Percentiles rank a stretch among this genome's conserved stretches.
phyloP scores from a whole-genome alignment of 495 filamentous ascomycete species.

The Tuber aestivum region DNA sequence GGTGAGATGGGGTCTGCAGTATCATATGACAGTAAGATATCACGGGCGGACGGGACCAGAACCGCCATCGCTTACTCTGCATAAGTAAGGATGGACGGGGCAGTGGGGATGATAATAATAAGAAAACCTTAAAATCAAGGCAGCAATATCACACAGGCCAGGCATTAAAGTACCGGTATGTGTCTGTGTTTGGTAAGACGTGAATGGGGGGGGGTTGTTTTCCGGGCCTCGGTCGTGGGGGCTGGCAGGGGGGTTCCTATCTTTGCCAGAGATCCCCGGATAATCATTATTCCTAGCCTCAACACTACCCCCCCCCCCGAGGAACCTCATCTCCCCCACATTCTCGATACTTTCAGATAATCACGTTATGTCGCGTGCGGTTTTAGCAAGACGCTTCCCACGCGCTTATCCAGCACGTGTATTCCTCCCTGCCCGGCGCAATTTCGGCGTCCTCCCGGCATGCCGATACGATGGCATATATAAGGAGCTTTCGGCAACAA shows the following conservation, averaged over 20 bases:
- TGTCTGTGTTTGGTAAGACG: neutral
- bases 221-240: neutral
- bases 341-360: neutral
- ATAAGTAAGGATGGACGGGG: neutral
- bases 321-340: neutral
- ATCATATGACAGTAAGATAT: neutral
- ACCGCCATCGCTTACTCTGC: neutral
- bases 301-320: neutral
- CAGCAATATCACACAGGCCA: neutral
- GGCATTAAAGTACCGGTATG: neutral
- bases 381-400: constrained; percentile 8
- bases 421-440: constrained; percentile 4
- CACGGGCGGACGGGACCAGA: neutral
- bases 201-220: neutral
- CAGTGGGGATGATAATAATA: neutral
- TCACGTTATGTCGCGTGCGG: constrained; percentile 21
- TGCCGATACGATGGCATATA: constrained; percentile 50
- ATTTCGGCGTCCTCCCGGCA: constrained; percentile 10
- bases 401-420: constrained; percentile 11
- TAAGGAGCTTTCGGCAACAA: constrained; percentile 50
- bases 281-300: neutral
- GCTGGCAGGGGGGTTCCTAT: neutral
- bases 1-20: neutral
- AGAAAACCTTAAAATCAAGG: neutral
- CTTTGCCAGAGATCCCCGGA: neutral